Evolutionary conservation across 257 asterid species (phyloP).

Genomic region (Lavandula angustifolia): DNA sequence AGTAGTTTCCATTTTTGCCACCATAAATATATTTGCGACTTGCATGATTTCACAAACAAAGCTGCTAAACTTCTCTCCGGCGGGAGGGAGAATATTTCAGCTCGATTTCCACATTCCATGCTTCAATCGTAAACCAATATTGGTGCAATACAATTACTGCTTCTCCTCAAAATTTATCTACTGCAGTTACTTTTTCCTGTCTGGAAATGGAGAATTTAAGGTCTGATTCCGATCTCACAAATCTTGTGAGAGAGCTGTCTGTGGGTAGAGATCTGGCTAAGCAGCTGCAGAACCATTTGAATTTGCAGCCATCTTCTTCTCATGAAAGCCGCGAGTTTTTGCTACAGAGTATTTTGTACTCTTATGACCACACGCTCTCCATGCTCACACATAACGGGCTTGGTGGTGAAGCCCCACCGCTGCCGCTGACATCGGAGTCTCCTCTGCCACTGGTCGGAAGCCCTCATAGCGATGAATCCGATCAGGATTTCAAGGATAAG

Average conservation of each 20-base stretch:
- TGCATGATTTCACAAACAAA: constrained; percentile 25
- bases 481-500: constrained; percentile 54
- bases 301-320: constrained; percentile 43
- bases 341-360: constrained; percentile 51
- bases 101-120: not conserved
- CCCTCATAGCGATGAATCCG: constrained; percentile 58
- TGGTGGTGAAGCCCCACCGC: constrained; percentile 3
- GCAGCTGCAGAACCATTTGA: constrained; percentile 61
- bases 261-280: constrained; percentile 61
- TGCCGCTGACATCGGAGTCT: constrained; percentile 40
- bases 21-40: not conserved
- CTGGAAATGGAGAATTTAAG: constrained; percentile 44
- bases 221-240: constrained; percentile 36
- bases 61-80: constrained; percentile 9
- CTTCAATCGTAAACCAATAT: too few relatives aligned
- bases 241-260: constrained; percentile 49
- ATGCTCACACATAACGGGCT: constrained; percentile 36
- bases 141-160: not conserved
- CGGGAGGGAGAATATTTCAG: not conserved
- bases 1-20: too few relatives aligned
- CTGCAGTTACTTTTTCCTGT: not conserved
- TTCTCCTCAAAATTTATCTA: not conserved
- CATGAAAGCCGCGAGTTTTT: constrained; percentile 43
- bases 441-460: constrained; percentile 45
- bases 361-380: constrained; percentile 56